These are phyloP conservation scores for Fomitopsis schrenkii DNA, from an alignment of 1,284 basidiomycete species.

Conservation along the genomic window DNA sequence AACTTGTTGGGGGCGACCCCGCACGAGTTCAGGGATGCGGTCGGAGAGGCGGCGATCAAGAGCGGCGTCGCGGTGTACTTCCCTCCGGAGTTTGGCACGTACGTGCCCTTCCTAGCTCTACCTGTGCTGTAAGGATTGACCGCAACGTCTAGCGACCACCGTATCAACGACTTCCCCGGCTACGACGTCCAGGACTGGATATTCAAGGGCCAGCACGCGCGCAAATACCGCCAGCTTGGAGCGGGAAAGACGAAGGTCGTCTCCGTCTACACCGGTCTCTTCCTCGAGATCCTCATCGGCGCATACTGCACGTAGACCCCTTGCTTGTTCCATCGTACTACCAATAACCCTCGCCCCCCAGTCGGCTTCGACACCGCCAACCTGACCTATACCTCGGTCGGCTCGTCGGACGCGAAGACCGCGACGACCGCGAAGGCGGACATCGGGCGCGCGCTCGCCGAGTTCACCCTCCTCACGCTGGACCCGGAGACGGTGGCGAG, in stretches of 20 bases:
- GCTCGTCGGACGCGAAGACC: conserved; percentile 14
- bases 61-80: conserved; percentile 25
- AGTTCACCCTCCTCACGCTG: conserved; percentile 23
- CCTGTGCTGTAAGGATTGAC: background rate
- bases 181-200: conserved; percentile 22
- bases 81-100: conserved; percentile 29
- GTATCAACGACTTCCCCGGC: conserved; percentile 24
- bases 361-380: conserved; percentile 24
- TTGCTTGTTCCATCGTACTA: too few species aligned
- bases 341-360: conserved; percentile 5
- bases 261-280: conserved; percentile 22
- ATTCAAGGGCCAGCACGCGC: conserved; percentile 19
- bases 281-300: conserved; percentile 17
- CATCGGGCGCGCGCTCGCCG: conserved; percentile 23
- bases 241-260: conserved; percentile 23
- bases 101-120: background rate
- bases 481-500: conserved; percentile 13
- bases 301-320: conserved; percentile 7
- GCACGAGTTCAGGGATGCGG: conserved; percentile 12
- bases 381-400: conserved; percentile 20
- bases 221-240: conserved; percentile 15
- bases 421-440: conserved; percentile 22
- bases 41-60: conserved; percentile 20
- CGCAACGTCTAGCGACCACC: conserved; percentile 20
- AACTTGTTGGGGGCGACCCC: conserved; percentile 11